Evolutionary conservation across 2,329 filamentous ascomycete species (phyloP), one percentile per base, ranked within the genome.

Genomic region (Paracoccidioides brasiliensis): DNA sequence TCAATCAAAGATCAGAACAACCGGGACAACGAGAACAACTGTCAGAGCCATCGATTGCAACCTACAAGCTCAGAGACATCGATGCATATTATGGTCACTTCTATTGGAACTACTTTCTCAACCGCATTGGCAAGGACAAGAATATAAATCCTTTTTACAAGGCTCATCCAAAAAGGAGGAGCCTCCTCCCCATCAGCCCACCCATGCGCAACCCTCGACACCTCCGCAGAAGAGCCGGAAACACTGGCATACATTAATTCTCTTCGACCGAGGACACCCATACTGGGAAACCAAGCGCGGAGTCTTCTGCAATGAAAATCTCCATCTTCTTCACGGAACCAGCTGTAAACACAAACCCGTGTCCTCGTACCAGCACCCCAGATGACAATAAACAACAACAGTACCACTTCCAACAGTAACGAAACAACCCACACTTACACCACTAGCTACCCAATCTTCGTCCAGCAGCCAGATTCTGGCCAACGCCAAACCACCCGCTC

Each of bases 231-330:
- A 7, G 32, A 48, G 12, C 53, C 8, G 10, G 14, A 49, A 28
- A 46, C 10, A 10, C 46, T 58, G 22, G 55, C 57, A 9, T 57
- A 56, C 41, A 56, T 57, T 57, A 33, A 9, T 56, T 6, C n/a
- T 59, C 7, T 57, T 43, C 38, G 14, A 45, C 28, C 5, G 40
- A 3, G 52, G 44, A 1, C 45, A 59, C 7, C 55, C 57, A 6
- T 56, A 45, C 41, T 59, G 57, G 57, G n/a, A 40, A 14, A 49
- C 53, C 6, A 56, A 54, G 35, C 48, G 46, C 4, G 57, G 56
- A 48, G 38, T 57, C 14, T 45, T 59, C 37, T 59, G 57, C 51
- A 49, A 53, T 12, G 9, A 43, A 14, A 56, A 54, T 22, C 15
- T 55, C 15, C 45, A 57, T 30, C 49, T 59, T 9, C 57, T 59